Evolutionary conservation across 306 rosid species (phyloP), one percentile per base, ranked within the genome.

Genomic region (Vigna trinervia): DNA sequence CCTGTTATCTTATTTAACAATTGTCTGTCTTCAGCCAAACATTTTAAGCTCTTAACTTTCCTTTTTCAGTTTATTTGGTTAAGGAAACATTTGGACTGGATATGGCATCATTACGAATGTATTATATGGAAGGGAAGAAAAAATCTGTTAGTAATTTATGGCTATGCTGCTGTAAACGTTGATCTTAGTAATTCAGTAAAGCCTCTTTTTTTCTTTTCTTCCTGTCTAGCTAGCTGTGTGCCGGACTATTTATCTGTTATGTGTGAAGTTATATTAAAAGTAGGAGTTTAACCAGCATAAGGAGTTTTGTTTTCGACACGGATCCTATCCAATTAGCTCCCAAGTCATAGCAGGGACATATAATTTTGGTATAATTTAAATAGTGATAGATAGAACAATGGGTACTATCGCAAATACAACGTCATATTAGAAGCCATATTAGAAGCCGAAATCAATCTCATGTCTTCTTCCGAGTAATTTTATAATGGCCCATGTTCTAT

Each of bases 391-490:
- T 46, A 9, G 46, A 53, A 43, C 67, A 41, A 17, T 61, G 38
- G 23, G 59, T 41, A 51, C 51, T 75, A 12, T 28, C 47, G 38
- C 62, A 32, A 63, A 63, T 38, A 3, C 69, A 63, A 38, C 48
- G 69, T 2, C 70, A 39, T 64, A n/a, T 64, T 19, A 76, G 78
- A 76, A 71, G 74, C 28, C 71, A 39, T 64, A n/a, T 64, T 19
- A 76, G 78, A 76, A 71, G 74, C 28, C 71, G 74, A 71, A 76
- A 50, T 62, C 2, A 38, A 54, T 74, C 54, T 69, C 39, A 8
- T 75, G 71, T 32, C 22, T 78, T 52, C 12, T 70, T 71, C 60
- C 68, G 15, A 52, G 62, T 63, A 70, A 14, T 62, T 75, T 63
- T 36, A 13, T 43, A 41, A 59, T 62, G 71, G 59, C 46, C 7